Conservation (phyloP, 1,284 basidiomycete genomes). For the Moniliophthora roreri region DNA sequence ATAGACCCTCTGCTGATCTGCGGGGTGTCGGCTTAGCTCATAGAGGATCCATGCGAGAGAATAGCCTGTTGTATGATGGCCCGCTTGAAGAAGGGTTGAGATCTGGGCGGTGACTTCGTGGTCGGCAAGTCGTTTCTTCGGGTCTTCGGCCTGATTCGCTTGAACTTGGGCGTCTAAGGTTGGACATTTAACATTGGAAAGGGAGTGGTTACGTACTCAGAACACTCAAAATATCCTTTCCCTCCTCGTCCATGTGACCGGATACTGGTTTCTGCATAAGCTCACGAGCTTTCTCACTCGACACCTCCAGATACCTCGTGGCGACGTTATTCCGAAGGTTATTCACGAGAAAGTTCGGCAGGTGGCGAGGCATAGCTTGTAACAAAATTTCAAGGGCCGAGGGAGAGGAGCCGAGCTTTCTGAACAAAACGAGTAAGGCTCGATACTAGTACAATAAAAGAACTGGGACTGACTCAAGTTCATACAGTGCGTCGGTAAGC, state of each 20-base stretch:
- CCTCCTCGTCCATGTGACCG: background rate
- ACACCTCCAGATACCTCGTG: background rate
- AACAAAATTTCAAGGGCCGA: background rate
- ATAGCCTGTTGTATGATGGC: constrained; percentile 25
- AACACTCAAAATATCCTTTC: constrained; percentile 26
- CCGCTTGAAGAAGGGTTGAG: constrained; percentile 17
- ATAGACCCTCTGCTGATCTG: constrained; percentile 21
- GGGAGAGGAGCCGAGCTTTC: background rate
- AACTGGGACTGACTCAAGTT: background rate
- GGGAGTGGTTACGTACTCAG: constrained; percentile 16
- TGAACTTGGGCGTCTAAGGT: constrained; percentile 13
- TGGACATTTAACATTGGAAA: too few relatives aligned
- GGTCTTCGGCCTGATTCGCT: constrained; percentile 20
- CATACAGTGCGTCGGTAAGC: background rate
- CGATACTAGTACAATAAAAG: background rate
- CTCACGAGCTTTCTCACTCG: background rate
- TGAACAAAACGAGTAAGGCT: background rate
- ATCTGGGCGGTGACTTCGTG: constrained; percentile 28
- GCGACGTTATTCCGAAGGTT: background rate
- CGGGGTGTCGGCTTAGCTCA: constrained; percentile 23
- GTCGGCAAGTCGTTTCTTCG: constrained; percentile 15
- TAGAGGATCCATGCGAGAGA: constrained; percentile 25
- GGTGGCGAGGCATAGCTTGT: background rate
- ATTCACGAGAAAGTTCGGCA: background rate
- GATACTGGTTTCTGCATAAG: background rate